These are phyloP conservation scores for Suaeda aralocaspica DNA, from an alignment of 148 eudicot species.

Conservation along the genomic window DNA sequence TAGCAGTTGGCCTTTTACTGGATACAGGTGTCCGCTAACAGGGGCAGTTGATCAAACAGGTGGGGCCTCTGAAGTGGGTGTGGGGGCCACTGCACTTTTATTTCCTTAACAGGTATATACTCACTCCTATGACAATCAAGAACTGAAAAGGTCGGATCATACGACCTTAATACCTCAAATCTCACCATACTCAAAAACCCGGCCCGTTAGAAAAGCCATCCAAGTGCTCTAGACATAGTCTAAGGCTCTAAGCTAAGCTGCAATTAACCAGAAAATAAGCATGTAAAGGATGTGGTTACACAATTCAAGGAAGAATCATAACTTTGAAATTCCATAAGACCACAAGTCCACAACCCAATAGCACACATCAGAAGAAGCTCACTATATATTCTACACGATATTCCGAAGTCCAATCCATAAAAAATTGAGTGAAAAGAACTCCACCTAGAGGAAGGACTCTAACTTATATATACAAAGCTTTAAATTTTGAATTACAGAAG, in stretches of 20 bases:
- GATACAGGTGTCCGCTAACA: constrained; percentile 20
- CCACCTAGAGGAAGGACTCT: background rate
- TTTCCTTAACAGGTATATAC: background rate
- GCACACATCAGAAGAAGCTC: background rate
- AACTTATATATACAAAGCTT: constrained; percentile 20
- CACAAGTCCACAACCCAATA: background rate
- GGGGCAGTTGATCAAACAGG: background rate
- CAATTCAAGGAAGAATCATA: too few relatives aligned
- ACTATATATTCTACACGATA: background rate
- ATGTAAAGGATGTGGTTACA: too few relatives aligned
- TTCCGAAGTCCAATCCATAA: background rate
- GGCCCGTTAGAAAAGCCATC: too few relatives aligned
- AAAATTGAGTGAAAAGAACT: background rate
- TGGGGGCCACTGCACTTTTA: background rate
- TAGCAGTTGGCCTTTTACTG: constrained; percentile 11
- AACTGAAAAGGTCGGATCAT: too few relatives aligned
- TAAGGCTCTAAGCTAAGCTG: too few relatives aligned
- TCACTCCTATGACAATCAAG: too few relatives aligned
- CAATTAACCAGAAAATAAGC: too few relatives aligned
- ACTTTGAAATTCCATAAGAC: too few relatives aligned
- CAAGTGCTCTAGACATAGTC: too few relatives aligned
- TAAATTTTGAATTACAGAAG: constrained; percentile 6
- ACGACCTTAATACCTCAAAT: background rate
- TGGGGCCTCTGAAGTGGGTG: constrained; percentile 19
- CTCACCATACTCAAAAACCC: too few relatives aligned